A percentile compares a stretch with the other conserved stretches of the same genome.
Evolutionary conservation across 2,329 filamentous ascomycete genomes (phyloP).

Genomic region (Rosellinia necatrix): DNA sequence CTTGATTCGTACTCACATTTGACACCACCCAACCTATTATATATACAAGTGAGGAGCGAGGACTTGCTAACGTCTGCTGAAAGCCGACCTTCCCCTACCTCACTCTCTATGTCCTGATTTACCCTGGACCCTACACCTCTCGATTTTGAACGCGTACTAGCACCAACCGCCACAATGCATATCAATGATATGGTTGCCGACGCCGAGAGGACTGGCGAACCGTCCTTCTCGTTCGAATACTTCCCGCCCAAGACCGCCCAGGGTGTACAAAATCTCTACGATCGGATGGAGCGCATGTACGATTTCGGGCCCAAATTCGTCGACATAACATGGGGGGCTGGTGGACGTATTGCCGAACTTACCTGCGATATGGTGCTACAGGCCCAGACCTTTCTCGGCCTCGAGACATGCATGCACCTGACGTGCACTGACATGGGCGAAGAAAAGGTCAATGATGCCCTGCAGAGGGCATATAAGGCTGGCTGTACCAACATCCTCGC

Average conservation of each 20-base stretch:
- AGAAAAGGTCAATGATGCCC: constrained; percentile 86
- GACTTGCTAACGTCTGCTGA: constrained; percentile 13
- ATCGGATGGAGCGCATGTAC: constrained; percentile 99
- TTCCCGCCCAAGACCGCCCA: constrained; percentile 97
- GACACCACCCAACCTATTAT: not conserved
- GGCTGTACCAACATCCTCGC: constrained; percentile 98
- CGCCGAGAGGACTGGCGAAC: constrained; percentile 75
- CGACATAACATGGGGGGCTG: constrained; percentile 98
- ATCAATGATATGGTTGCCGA: constrained; percentile 90
- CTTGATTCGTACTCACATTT: no score
- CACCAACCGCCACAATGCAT: constrained; percentile 72
- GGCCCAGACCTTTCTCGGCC: constrained; percentile 90
- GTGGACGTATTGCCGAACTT: constrained; percentile 85
- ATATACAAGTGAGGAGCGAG: constrained; percentile 3
- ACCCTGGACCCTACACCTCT: not conserved
- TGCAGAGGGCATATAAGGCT: constrained; percentile 86
- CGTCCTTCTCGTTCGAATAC: constrained; percentile 98
- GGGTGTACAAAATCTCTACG: constrained; percentile 98
- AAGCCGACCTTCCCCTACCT: not conserved
- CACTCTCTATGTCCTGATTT: constrained; percentile 7
- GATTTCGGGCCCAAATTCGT: constrained; percentile 92
- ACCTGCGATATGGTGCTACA: constrained; percentile 98
- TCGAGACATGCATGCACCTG: constrained; percentile 98
- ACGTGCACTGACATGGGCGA: constrained; percentile 98
- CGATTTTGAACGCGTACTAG: not conserved